phyloP scores from a whole-genome alignment of 805 yeast genomes.

The Candida hungchunana region DNA sequence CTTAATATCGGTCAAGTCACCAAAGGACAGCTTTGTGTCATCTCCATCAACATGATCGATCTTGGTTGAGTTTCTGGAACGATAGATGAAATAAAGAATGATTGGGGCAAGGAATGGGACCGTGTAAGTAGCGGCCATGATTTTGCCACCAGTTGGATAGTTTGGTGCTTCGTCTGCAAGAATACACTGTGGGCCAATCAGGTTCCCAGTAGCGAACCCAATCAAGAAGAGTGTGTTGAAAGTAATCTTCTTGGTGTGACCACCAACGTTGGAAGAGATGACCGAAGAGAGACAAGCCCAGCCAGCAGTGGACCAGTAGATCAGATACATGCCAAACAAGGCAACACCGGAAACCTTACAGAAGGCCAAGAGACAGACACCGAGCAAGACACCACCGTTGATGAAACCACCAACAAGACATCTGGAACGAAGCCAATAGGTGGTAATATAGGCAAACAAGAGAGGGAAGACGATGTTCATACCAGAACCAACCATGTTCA shows the following conservation, averaged over 20 bases:
- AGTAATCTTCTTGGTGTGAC: conserved; percentile 64
- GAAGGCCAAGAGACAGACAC: conserved; percentile 14
- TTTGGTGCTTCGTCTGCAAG: conserved; percentile 50
- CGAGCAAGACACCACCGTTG: conserved; percentile 6
- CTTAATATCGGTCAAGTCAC: conserved; percentile 39
- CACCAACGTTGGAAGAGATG: conserved; percentile 53
- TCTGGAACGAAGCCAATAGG: conserved; percentile 5
- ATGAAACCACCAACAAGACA: conserved; percentile 7
- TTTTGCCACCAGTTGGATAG: conserved; percentile 47
- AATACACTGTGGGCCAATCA: conserved; percentile 74
- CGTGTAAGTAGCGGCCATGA: conserved; percentile 10
- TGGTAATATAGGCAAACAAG: conserved; percentile 10
- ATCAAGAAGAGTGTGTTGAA: conserved; percentile 54
- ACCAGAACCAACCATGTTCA: conserved; percentile 32
- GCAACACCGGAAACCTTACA: conserved; percentile 15
- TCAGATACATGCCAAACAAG: conserved; percentile 27
- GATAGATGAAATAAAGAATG: conserved; percentile 26
- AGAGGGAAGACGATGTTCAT: conserved; percentile 27
- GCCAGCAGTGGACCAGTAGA: conserved; percentile 33
- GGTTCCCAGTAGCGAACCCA: conserved; percentile 63
- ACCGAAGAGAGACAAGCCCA: conserved; percentile 31
- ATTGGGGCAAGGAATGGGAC: conserved; percentile 32
- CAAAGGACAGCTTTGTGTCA: conserved; percentile 34
- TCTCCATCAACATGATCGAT: not conserved
- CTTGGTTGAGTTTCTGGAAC: conserved; percentile 18